A percentile compares a stretch with the other conserved stretches of the same genome.
These are phyloP conservation scores for Eragrostis tef DNA, from an alignment of 202 grass and related monocot species.

Conservation along the genomic window DNA sequence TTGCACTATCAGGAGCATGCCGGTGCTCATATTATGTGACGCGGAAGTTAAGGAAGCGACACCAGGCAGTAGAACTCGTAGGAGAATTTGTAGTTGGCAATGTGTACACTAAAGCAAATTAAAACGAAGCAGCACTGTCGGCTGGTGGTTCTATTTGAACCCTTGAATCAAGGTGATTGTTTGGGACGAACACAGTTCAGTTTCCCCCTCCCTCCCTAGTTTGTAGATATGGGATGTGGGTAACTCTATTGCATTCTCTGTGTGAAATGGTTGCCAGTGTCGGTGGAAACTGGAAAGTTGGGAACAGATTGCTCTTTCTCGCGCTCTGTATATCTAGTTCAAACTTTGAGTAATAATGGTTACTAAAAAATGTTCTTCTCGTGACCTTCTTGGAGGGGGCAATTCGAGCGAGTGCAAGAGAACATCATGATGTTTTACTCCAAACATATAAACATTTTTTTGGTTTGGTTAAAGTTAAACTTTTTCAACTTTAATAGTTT, in stretches of 20 bases:
- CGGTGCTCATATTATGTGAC: background rate
- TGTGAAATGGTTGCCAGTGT: conserved; percentile 10
- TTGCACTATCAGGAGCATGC: conserved; percentile 31
- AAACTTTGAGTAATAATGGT: too few relatives aligned
- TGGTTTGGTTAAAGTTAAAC: too few relatives aligned
- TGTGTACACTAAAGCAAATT: conserved; percentile 29
- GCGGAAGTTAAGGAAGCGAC: background rate
- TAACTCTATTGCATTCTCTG: background rate
- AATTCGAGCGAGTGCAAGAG: too few relatives aligned
- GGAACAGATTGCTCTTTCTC: background rate
- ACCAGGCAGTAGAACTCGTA: conserved; percentile 8
- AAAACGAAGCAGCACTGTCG: background rate
- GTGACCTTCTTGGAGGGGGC: too few relatives aligned
- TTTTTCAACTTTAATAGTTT: too few relatives aligned
- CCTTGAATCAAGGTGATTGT: conserved; percentile 22
- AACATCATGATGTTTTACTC: too few relatives aligned
- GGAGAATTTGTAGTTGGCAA: conserved; percentile 3
- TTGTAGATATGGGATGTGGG: conserved; percentile 43
- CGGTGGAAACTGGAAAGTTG: background rate
- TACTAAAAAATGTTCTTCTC: too few relatives aligned
- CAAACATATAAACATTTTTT: too few relatives aligned
- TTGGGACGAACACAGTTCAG: conserved; percentile 22
- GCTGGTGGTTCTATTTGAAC: background rate
- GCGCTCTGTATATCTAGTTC: background rate
- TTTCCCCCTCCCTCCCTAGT: background rate